These are phyloP conservation scores for Dictyostelium intermedium DNA, from an alignment of 78 protist species.

Conservation along the genomic window DNA sequence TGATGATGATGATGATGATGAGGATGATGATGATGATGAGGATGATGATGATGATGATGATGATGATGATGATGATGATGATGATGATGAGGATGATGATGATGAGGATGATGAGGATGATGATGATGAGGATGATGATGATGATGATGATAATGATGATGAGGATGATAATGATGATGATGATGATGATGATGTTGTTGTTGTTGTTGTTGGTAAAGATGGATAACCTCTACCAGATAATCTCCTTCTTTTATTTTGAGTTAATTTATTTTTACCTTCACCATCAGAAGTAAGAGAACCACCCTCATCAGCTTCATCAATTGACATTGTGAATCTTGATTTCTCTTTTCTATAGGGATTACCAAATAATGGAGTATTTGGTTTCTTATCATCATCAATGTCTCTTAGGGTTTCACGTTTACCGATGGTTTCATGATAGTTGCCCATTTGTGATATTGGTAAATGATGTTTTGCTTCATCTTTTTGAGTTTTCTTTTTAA, in stretches of 20 bases:
- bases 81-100: background rate
- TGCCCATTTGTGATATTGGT: slow-evolving; percentile 81
- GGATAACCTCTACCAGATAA: slow-evolving; percentile 23
- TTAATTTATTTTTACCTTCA: background rate
- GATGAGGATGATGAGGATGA: too few relatives aligned
- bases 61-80: background rate
- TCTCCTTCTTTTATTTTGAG: slow-evolving; percentile 4
- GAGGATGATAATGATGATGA: background rate
- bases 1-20: background rate
- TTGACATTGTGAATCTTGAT: slow-evolving; percentile 30
- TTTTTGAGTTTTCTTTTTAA: slow-evolving; percentile 13
- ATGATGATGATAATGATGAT: background rate
- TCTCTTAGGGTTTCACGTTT: slow-evolving; percentile 41
- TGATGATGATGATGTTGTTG: background rate
- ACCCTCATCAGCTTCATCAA: slow-evolving; percentile 75
- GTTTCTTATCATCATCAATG: slow-evolving; percentile 68
- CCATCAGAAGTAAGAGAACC: background rate
- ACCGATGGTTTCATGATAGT: slow-evolving; percentile 52
- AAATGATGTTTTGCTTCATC: slow-evolving; percentile 54
- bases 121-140: background rate
- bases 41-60: background rate
- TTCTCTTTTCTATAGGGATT: slow-evolving; percentile 83
- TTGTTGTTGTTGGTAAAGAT: background rate
- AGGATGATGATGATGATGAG: background rate
- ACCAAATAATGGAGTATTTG: slow-evolving; percentile 64